phyloP scores from a whole-genome alignment of 106 monocot genomes.

The Acorus calamus region DNA sequence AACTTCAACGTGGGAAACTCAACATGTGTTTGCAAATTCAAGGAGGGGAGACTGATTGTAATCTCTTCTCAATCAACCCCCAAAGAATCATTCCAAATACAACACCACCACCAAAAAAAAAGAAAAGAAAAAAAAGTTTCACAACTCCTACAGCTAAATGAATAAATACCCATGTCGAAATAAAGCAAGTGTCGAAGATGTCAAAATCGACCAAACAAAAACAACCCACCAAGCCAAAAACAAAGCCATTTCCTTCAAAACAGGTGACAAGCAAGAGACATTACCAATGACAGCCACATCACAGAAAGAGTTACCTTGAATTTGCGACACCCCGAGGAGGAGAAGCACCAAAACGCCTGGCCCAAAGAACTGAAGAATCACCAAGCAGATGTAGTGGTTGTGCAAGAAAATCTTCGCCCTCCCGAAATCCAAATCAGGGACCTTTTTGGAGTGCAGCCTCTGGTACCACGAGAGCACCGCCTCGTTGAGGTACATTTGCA shows the following conservation, averaged over 20 bases:
- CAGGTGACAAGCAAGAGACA: slow-evolving; percentile 26
- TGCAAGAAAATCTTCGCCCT: slow-evolving; percentile 88
- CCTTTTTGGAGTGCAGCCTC: slow-evolving; percentile 48
- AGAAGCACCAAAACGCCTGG: slow-evolving; percentile 49
- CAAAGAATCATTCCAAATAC: too few relatives aligned
- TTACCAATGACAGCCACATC: slow-evolving; percentile 7
- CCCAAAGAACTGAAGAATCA: slow-evolving; percentile 60
- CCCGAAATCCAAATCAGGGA: slow-evolving; percentile 61
- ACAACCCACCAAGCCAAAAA: slow-evolving; percentile 83
- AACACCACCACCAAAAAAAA: too few relatives aligned
- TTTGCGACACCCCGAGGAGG: slow-evolving; percentile 45
- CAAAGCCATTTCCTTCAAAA: slow-evolving; percentile 60
- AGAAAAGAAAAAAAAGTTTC: too few relatives aligned
- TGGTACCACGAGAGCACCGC: slow-evolving; percentile 89
- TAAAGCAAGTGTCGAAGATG: slow-evolving; percentile 32
- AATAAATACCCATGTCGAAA: slow-evolving; percentile 50
- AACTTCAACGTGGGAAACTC: too few relatives aligned
- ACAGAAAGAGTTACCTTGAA: slow-evolving; percentile 45
- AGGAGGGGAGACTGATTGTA: too few relatives aligned
- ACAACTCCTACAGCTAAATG: slow-evolving; percentile 11
- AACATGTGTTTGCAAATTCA: too few relatives aligned
- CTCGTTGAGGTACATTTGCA: slow-evolving; percentile 90
- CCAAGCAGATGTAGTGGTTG: slow-evolving; percentile 62
- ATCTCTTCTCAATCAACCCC: too few relatives aligned
- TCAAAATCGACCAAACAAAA: slow-evolving; percentile 44